phyloP scores from a whole-genome alignment of 345 rosid species.

The Combretum micranthum region DNA sequence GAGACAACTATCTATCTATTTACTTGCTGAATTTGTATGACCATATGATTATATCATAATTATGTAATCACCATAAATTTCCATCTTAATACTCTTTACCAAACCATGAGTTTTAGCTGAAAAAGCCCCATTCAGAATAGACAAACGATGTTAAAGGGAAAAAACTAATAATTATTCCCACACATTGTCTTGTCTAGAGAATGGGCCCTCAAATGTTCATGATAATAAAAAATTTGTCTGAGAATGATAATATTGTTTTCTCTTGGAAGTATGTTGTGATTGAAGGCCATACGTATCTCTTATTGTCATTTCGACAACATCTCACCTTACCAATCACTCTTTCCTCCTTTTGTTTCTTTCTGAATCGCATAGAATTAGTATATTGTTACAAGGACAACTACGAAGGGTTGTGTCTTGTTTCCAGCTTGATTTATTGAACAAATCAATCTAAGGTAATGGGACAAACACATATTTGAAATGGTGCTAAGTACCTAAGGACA shows the following conservation, averaged over 20 bases:
- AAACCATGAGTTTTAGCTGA: too few relatives aligned
- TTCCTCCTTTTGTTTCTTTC: constrained; percentile 7
- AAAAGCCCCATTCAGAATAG: too few relatives aligned
- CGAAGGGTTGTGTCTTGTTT: background rate
- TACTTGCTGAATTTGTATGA: too few relatives aligned
- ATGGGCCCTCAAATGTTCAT: constrained; percentile 1
- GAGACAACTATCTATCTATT: too few relatives aligned
- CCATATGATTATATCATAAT: too few relatives aligned
- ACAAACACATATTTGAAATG: constrained; percentile 3
- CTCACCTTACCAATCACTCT: background rate
- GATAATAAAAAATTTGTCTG: constrained; percentile 2
- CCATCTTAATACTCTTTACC: too few relatives aligned
- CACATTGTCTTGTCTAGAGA: constrained; percentile 8
- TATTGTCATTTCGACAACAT: constrained; percentile 5
- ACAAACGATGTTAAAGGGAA: background rate
- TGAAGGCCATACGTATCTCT: background rate
- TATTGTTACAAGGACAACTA: constrained; percentile 4
- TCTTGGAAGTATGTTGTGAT: constrained; percentile 3
- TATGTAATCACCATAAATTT: too few relatives aligned
- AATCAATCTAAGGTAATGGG: constrained; percentile 2
- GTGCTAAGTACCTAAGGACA: background rate
- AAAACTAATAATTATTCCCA: background rate
- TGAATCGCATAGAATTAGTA: background rate
- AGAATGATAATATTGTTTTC: constrained; percentile 1
- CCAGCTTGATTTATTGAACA: constrained; percentile 1